Evolutionary conservation across 345 rosid genomes (phyloP), one percentile per base, ranked within the genome.

Genomic region (Pugionium cornutum): DNA sequence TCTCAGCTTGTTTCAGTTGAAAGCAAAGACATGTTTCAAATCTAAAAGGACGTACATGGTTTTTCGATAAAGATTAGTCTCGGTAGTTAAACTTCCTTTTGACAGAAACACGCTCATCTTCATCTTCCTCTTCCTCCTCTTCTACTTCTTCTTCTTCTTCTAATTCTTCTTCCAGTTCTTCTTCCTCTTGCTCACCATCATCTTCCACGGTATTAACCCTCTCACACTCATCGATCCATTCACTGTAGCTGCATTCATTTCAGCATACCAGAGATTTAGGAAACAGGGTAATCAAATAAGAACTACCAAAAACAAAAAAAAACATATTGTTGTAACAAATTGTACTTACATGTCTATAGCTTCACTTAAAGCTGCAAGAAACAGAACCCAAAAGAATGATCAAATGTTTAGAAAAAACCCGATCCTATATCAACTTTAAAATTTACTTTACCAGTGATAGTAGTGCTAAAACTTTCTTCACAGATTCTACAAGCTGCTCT

Each of bases 191-290:
- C 8, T 75, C 90, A 31, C 64, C 85, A 36, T 87, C 89, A 42
- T 87, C 87, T 63, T 85, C 95, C 35, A 72, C 76, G 7, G 75
- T 72, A 75, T 88, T 88, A 37, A 86, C 95, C 58, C 92, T 81
- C 70, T 85, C 95, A 4, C 99, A 95, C 64, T 95, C 99, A 76
- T 95, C 99, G 0, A 91, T 90, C 99, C 99, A 94, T 71, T 94
- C 99, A 2, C 99, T 90, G 54, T 94, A 94, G 58, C 98, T 92
- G 83, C 74, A 75, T 25, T 37, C 27, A n/a, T 66, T 44, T 0
- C 0, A 51, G 33, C 25, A 52, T 29, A 62, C 54, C 44, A 56
- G 2, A 39, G n/a, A 29, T 56, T 42, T 4, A 34, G 8, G 28
- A 30, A 34, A 53, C 8, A 9, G 5, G 8, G 51, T 32, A 27